phyloP scores from a whole-genome alignment of 2,329 filamentous ascomycete species.

The Botryotinia globosa region DNA sequence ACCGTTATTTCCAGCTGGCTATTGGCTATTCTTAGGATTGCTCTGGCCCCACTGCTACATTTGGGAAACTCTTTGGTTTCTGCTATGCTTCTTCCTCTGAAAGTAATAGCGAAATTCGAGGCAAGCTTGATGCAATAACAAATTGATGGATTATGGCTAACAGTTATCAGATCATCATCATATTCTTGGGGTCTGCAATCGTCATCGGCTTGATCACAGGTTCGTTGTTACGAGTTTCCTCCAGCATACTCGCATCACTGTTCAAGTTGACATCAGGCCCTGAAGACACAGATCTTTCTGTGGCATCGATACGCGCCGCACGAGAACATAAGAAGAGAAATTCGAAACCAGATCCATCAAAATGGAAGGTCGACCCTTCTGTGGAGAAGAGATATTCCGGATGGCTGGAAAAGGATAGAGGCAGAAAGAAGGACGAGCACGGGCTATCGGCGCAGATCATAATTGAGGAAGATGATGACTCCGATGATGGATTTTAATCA shows the following conservation, averaged over 20 bases:
- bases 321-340: constrained; percentile 30
- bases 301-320: constrained; percentile 30
- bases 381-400: constrained; percentile 31
- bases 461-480: constrained; percentile 67
- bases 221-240: constrained; percentile 55
- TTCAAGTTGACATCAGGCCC: constrained; percentile 44
- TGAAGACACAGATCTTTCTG: constrained; percentile 28
- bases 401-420: constrained; percentile 35
- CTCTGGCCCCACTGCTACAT: constrained; percentile 33
- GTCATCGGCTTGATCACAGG: constrained; percentile 65
- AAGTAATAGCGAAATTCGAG: constrained; percentile 36
- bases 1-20: constrained; percentile 25
- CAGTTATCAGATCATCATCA: constrained; percentile 41
- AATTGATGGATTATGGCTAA: constrained; percentile 19
- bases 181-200: constrained; percentile 62
- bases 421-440: constrained; percentile 33
- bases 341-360: constrained; percentile 20
- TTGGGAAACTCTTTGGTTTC: constrained; percentile 29
- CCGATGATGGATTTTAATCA: constrained; percentile 40
- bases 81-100: constrained; percentile 31
- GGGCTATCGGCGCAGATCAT: constrained; percentile 65
- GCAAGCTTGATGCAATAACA: constrained; percentile 23
- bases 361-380: constrained; percentile 22
- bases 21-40: constrained; percentile 24
- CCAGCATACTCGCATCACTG: constrained; percentile 51